Evolutionary conservation across 345 rosid species (phyloP).

Genomic region (Jatropha curcas): DNA sequence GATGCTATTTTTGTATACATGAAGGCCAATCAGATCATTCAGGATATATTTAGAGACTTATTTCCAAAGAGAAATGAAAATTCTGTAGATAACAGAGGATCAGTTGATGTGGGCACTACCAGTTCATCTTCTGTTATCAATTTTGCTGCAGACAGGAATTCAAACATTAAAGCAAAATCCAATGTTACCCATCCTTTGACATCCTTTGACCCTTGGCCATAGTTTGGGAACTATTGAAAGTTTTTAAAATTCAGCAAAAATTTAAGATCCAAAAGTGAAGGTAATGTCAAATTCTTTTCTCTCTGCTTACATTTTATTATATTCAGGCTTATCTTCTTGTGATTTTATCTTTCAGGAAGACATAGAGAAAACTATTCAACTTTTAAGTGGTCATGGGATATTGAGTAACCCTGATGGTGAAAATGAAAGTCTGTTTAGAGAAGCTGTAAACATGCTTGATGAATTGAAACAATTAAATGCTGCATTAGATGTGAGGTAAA

Average conservation of each 20-base stretch:
- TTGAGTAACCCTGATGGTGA: background rate
- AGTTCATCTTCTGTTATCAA: background rate
- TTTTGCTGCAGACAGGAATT: background rate
- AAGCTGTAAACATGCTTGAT: conserved; percentile 6
- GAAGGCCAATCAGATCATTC: background rate
- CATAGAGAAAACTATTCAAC: conserved; percentile 4
- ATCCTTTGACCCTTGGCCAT: background rate
- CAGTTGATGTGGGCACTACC: background rate
- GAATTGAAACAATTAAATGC: conserved; percentile 20
- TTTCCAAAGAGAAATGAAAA: conserved; percentile 3
- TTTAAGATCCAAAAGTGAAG: conserved; percentile 6
- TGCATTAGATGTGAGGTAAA: conserved; percentile 19
- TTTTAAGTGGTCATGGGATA: conserved; percentile 12
- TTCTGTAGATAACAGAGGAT: too few species aligned
- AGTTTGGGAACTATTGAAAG: conserved; percentile 21
- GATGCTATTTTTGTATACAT: background rate
- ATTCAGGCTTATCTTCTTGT: background rate
- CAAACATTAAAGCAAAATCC: too few species aligned
- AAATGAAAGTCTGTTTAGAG: background rate
- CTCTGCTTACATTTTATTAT: background rate
- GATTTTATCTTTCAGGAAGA: conserved; percentile 17
- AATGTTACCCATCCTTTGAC: background rate
- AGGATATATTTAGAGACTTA: background rate
- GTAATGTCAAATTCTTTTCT: background rate
- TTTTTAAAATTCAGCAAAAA: background rate